A percentile compares a stretch with the other conserved stretches of the same genome.
Evolutionary conservation across 2,329 filamentous ascomycete species (phyloP).

Genomic region (Passalora sequoiae): DNA sequence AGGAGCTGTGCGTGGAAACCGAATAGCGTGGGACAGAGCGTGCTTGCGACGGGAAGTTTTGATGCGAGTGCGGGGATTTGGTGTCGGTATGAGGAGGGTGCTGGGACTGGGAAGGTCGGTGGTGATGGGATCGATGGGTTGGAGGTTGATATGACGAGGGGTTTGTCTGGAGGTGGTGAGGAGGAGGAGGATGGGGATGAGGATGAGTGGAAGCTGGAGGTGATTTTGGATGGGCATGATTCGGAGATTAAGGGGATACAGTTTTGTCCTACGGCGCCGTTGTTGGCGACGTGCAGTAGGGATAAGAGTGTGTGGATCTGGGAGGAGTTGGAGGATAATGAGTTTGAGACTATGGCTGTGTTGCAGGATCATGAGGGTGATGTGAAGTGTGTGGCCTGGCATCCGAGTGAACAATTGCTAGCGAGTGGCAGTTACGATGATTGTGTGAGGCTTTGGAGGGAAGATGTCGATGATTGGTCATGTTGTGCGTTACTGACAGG

Average conservation of each 20-base stretch:
- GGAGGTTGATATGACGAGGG: slow-evolving; percentile 33
- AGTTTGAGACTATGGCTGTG: slow-evolving; percentile 94
- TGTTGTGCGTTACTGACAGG: slow-evolving; percentile 77
- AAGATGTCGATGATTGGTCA: slow-evolving; percentile 91
- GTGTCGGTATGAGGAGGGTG: slow-evolving; percentile 60
- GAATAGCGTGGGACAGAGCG: slow-evolving; percentile 56
- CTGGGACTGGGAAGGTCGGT: slow-evolving; percentile 22
- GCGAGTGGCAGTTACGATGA: slow-evolving; percentile 94
- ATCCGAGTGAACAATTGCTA: slow-evolving; percentile 70
- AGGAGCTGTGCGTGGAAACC: slow-evolving; percentile 86
- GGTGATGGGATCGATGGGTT: slow-evolving; percentile 8
- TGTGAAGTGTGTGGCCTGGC: slow-evolving; percentile 92
- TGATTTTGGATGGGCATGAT: slow-evolving; percentile 91
- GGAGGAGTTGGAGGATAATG: slow-evolving; percentile 92
- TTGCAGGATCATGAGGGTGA: slow-evolving; percentile 92
- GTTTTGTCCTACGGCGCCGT: slow-evolving; percentile 68
- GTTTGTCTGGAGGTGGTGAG: slow-evolving; percentile 26
- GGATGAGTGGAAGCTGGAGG: slow-evolving; percentile 86
- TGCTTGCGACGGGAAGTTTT: slow-evolving; percentile 87
- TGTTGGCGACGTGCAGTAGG: slow-evolving; percentile 82
- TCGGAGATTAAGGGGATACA: slow-evolving; percentile 80
- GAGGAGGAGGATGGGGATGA: slow-evolving; percentile 51
- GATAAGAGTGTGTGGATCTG: slow-evolving; percentile 98
- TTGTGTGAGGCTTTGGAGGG: slow-evolving; percentile 79
- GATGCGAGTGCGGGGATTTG: slow-evolving; percentile 77